Percentiles rank a stretch among this genome's conserved stretches.
phyloP scores from a whole-genome alignment of 805 yeast species.

The Ogataea nonfermentans region DNA sequence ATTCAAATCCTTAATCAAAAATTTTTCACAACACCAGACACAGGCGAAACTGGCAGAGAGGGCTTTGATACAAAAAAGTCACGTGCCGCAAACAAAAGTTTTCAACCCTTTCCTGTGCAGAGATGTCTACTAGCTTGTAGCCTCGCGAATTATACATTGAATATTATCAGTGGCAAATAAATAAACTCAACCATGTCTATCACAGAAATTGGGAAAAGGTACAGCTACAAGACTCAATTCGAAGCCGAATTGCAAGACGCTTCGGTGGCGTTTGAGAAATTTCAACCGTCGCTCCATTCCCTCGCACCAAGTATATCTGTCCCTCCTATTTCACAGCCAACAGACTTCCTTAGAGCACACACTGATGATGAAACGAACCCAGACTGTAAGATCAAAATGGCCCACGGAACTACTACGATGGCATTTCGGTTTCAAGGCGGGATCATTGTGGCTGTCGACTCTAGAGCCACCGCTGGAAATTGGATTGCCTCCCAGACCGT shows the following conservation, averaged over 20 bases:
- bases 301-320: slow-evolving; percentile 63
- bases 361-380: slow-evolving; percentile 93
- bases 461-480: slow-evolving; percentile 96
- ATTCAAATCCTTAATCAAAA: slow-evolving; percentile 6
- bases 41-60: slow-evolving; percentile 12
- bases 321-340: slow-evolving; percentile 86
- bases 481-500: slow-evolving; percentile 99
- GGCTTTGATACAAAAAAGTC: slow-evolving; percentile 8
- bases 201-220: slow-evolving; percentile 31
- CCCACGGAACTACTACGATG: slow-evolving; percentile 98
- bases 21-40: slow-evolving; percentile 17
- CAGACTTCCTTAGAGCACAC: slow-evolving; percentile 94
- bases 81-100: slow-evolving; percentile 5
- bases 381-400: slow-evolving; percentile 92
- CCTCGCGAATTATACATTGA: neutral
- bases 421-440: slow-evolving; percentile 97
- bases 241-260: slow-evolving; percentile 27
- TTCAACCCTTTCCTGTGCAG: slow-evolving; percentile 9
- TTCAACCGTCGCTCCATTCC: slow-evolving; percentile 16
- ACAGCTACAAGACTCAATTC: slow-evolving; percentile 24
- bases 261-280: slow-evolving; percentile 14
- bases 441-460: slow-evolving; percentile 93
- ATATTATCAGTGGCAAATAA: slow-evolving; percentile 13
- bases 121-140: slow-evolving; percentile 1
- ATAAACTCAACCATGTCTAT: slow-evolving; percentile 28